These are phyloP conservation scores for Saturnispora sanitii DNA, from an alignment of 805 yeast species.

Conservation along the genomic window DNA sequence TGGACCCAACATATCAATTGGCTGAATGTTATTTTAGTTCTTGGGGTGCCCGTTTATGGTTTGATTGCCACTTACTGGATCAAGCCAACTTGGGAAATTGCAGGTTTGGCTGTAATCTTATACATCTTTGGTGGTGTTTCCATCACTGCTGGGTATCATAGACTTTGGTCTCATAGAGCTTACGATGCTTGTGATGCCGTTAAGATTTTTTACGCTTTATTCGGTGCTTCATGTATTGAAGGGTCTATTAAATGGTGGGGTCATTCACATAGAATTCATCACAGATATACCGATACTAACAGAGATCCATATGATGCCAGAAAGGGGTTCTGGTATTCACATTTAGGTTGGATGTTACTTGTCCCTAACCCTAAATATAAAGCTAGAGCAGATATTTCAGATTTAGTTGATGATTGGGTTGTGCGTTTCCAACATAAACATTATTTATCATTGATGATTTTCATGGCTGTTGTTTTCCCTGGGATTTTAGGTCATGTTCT, in stretches of 20 bases:
- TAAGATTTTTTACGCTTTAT: constrained; percentile 56
- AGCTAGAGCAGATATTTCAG: constrained; percentile 76
- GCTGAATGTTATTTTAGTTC: constrained; percentile 60
- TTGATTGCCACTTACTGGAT: constrained; percentile 33
- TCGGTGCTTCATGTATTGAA: constrained; percentile 77
- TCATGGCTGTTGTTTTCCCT: constrained; percentile 56
- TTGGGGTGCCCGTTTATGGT: constrained; percentile 51
- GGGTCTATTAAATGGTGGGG: constrained; percentile 90
- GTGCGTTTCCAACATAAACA: constrained; percentile 78
- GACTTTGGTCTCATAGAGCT: constrained; percentile 71
- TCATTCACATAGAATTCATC: constrained; percentile 77
- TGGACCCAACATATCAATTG: constrained; percentile 74
- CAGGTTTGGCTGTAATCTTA: constrained; percentile 37
- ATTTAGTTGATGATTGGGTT: constrained; percentile 68
- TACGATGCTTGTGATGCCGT: constrained; percentile 54
- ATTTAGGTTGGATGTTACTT: constrained; percentile 77
- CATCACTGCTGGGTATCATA: constrained; percentile 78
- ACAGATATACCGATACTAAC: constrained; percentile 72
- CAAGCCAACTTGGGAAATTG: constrained; percentile 41
- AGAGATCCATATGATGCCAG: constrained; percentile 86
- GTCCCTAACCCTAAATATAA: constrained; percentile 74
- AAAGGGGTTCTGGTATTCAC: constrained; percentile 75
- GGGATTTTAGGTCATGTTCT: constrained; percentile 43
- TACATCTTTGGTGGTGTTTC: constrained; percentile 60
- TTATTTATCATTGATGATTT: constrained; percentile 51